Base-by-base conservation (phyloP, 2,329 filamentous ascomycete species). In the Bipolaris oryzae region DNA sequence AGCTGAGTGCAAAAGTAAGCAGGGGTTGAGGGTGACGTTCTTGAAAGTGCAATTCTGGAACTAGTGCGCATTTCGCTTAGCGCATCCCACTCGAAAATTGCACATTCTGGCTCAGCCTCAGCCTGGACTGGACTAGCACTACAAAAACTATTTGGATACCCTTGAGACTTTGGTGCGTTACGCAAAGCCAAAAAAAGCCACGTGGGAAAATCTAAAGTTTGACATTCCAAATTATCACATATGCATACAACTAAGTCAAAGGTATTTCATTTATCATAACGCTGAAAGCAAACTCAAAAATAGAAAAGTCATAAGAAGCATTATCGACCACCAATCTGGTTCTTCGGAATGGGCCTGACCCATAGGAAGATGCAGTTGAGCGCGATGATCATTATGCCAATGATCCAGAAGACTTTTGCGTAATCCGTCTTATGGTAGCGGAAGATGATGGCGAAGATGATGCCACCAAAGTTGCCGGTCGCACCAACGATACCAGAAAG, bases 371-470 rank as follows among this genome's bases (percentile, higher is more conserved):
- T 78, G 45, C 93, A 37, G 70, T 92, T 91, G 23, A 94, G 76
- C 0, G 68, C 87, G 58, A 96, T 86, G 62, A 86, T 85, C 18
- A 96, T 87, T 37, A 88, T 80, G 3, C 92, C 92, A 69, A 94
- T 92, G 57, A 96, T 88, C 90, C 90, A 95, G 61, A 96, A 85
- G 0, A 85, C 85, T 73, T 82, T 86, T 10, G 81, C 85, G 70
- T 92, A 96, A 69, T 89, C 77, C 1, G 78, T 84, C 5, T 86
- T 87, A 46, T 85, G 80, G 76, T 93, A 95, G 47, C 91, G 82
- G 81, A 94, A 96, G 70, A 92, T 86, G 71, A 96, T 85, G 18
- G 91, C 89, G 69, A 95, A 96, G 46, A 96, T 75, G 49, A 96
- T 86, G 11, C 93, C 93, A 3, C 93, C 93, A 9, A 96, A 76